Evolutionary conservation across 305 asterid species (phyloP).

Genomic region (Plantago lanceolata): DNA sequence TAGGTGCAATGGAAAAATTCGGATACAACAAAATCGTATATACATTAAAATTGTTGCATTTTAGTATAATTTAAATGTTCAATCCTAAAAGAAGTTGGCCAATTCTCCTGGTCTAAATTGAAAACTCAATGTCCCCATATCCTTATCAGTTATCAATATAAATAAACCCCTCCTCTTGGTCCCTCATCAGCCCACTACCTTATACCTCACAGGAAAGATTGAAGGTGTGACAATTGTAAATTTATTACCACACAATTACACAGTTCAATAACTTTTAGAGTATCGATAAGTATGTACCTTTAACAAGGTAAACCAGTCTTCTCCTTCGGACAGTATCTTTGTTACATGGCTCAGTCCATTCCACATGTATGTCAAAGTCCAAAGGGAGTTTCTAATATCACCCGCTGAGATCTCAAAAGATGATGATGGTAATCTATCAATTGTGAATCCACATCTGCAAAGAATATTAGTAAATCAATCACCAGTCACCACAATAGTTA

Average conservation of each 20-base stretch:
- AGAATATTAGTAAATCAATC: constrained; percentile 22
- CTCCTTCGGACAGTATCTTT: constrained; percentile 67
- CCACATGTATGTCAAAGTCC: constrained; percentile 49
- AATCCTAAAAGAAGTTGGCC: too few relatives aligned
- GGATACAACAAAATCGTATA: too few relatives aligned
- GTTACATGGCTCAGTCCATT: constrained; percentile 46
- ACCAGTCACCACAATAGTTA: constrained; percentile 4
- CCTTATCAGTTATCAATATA: too few relatives aligned
- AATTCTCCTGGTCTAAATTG: too few relatives aligned
- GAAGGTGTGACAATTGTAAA: too few relatives aligned
- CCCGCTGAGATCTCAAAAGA: constrained; percentile 81
- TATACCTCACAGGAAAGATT: neutral
- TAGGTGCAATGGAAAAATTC: too few relatives aligned
- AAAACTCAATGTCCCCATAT: too few relatives aligned
- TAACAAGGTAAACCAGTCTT: constrained; percentile 73
- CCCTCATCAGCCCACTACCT: too few relatives aligned
- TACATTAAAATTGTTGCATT: too few relatives aligned
- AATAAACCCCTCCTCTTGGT: too few relatives aligned
- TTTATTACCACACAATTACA: neutral
- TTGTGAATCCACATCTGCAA: constrained; percentile 48
- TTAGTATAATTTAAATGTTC: too few relatives aligned
- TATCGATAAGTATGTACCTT: constrained; percentile 41
- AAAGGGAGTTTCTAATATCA: constrained; percentile 47
- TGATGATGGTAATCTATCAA: constrained; percentile 61
- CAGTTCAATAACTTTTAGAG: neutral